Evolutionary conservation across 2,329 filamentous ascomycete species (phyloP).

Genomic region (Chalaropsis ovoidea): DNA sequence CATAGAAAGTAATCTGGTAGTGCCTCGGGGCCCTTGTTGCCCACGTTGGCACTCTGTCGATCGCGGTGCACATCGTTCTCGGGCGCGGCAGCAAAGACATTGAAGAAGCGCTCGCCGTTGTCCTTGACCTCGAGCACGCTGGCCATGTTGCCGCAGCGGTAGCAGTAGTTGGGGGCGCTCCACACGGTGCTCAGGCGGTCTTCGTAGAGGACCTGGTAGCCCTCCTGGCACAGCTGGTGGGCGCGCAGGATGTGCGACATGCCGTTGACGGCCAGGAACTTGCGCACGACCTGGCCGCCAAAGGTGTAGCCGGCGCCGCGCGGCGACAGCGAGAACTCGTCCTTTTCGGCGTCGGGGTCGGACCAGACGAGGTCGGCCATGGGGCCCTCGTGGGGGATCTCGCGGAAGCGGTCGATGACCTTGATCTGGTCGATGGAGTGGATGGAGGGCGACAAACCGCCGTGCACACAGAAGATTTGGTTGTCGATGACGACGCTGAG

Average conservation of each 20-base stretch:
- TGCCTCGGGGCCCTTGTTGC: slow-evolving; percentile 51
- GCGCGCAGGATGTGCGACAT: slow-evolving; percentile 97
- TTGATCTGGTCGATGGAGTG: slow-evolving; percentile 99
- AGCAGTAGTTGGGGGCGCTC: slow-evolving; percentile 95
- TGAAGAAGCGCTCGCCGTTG: slow-evolving; percentile 87
- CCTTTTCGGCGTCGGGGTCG: slow-evolving; percentile 90
- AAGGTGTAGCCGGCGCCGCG: slow-evolving; percentile 95
- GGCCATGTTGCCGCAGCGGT: slow-evolving; percentile 92
- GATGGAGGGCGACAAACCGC: slow-evolving; percentile 79
- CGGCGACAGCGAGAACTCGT: slow-evolving; percentile 91
- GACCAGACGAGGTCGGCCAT: slow-evolving; percentile 99
- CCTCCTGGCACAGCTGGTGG: slow-evolving; percentile 97
- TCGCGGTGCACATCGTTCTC: slow-evolving; percentile 91
- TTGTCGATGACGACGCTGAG: slow-evolving; percentile 96
- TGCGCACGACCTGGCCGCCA: slow-evolving; percentile 93
- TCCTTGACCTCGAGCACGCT: slow-evolving; percentile 95
- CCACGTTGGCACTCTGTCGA: slow-evolving; percentile 65
- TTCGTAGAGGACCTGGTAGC: slow-evolving; percentile 93
- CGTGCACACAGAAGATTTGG: slow-evolving; percentile 98
- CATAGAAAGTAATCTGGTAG: slow-evolving; percentile 64
- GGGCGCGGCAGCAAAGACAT: slow-evolving; percentile 92
- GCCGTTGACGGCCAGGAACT: slow-evolving; percentile 91
- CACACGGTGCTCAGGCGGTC: slow-evolving; percentile 91
- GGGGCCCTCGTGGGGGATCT: slow-evolving; percentile 95
- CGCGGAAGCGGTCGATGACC: slow-evolving; percentile 96